phyloP scores from a whole-genome alignment of 2,329 filamentous ascomycete genomes.

The Monosporascus sp. region DNA sequence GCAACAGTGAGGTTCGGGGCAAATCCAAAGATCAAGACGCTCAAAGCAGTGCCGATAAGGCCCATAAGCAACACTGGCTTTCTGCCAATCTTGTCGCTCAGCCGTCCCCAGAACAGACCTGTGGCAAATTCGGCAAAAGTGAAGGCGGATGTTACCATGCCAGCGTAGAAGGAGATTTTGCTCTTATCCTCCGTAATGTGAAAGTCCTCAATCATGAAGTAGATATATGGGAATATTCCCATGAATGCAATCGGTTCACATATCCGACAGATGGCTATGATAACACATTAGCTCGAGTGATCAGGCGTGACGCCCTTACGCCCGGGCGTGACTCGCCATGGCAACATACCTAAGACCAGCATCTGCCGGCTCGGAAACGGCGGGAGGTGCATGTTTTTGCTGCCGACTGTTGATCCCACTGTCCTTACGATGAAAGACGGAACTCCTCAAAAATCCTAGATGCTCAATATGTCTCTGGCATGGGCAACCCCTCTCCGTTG shows the following conservation, averaged over 20 bases:
- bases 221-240: conserved; percentile 98
- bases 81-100: conserved; percentile 87
- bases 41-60: conserved; percentile 85
- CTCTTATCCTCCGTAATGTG: conserved; percentile 72
- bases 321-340: not conserved
- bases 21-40: conserved; percentile 90
- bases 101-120: conserved; percentile 84
- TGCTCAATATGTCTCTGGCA: not conserved
- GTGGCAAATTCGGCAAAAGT: conserved; percentile 94
- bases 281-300: conserved; percentile 1
- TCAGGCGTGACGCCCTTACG: conserved; percentile 1
- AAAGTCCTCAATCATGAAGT: conserved; percentile 95
- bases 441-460: conserved; percentile 13
- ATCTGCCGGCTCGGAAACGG: conserved; percentile 34
- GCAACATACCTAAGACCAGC: conserved; percentile 30
- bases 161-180: conserved; percentile 86
- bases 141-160: conserved; percentile 94
- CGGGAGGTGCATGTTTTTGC: conserved; percentile 14
- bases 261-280: conserved; percentile 80
- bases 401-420: conserved; percentile 11
- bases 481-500: not conserved
- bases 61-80: conserved; percentile 90
- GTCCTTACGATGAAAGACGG: conserved; percentile 14
- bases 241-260: conserved; percentile 99
- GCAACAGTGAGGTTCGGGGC: conserved; percentile 77